Conservation (phyloP, 1,139 yeast genomes). For the Blastobotrys buckinghamii region DNA sequence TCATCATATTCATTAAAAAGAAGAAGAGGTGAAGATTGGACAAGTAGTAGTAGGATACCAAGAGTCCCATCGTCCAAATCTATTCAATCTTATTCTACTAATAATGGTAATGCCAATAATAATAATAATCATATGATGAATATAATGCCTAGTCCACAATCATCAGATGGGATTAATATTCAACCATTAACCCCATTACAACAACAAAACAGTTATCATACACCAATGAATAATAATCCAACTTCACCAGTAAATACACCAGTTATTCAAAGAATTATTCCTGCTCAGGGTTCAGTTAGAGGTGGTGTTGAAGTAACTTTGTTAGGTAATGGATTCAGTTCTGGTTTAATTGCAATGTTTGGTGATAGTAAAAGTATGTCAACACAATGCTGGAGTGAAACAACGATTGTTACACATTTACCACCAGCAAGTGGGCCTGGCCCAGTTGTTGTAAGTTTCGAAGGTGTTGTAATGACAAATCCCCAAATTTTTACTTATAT, state of each 20-base stretch:
- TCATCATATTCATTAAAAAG: constrained; percentile 22
- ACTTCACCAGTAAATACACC: constrained; percentile 11
- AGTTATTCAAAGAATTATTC: constrained; percentile 71
- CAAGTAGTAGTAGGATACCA: constrained; percentile 1
- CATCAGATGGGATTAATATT: constrained; percentile 17
- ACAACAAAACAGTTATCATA: background rate
- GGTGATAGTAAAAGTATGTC: constrained; percentile 80
- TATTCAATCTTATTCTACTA: background rate
- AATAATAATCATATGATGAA: constrained; percentile 1
- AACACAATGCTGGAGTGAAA: constrained; percentile 93
- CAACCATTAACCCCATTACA: constrained; percentile 7
- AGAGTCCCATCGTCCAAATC: background rate
- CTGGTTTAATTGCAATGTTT: constrained; percentile 76
- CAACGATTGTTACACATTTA: constrained; percentile 85
- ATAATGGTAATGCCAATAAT: background rate
- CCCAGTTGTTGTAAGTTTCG: constrained; percentile 82
- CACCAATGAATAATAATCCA: background rate
- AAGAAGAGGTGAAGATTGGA: constrained; percentile 25
- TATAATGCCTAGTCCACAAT: constrained; percentile 15
- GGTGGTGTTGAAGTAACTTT: constrained; percentile 95
- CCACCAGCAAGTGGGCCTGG: constrained; percentile 91
- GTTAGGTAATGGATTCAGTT: constrained; percentile 78
- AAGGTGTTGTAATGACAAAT: constrained; percentile 32
- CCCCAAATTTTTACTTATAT: constrained; percentile 75
- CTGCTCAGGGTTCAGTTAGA: constrained; percentile 89